A percentile compares a stretch with the other conserved stretches of the same genome.
Evolutionary conservation across 306 rosid species (phyloP).

Genomic region (Quercus aquifolioides): DNA sequence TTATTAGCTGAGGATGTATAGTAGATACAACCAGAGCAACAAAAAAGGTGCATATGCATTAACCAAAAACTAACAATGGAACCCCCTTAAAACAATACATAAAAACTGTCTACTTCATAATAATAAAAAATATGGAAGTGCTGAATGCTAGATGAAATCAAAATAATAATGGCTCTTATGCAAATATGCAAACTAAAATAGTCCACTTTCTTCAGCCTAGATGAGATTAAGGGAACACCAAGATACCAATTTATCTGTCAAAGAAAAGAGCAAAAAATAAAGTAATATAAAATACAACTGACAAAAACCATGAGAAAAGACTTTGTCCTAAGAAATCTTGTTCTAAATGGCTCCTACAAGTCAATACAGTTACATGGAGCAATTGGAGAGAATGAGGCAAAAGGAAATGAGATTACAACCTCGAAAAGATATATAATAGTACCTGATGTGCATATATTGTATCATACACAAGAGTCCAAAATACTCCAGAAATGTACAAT

Average conservation of each 20-base stretch:
- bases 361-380: background rate
- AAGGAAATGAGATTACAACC: background rate
- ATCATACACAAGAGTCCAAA: slow-evolving; percentile 94
- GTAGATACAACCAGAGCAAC: too few species aligned
- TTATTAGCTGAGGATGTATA: too few species aligned
- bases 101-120: background rate
- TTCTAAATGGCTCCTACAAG: background rate
- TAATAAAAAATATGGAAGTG: background rate
- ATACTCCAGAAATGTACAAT: slow-evolving; percentile 77
- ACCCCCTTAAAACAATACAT: background rate
- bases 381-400: background rate
- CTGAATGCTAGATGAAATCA: background rate
- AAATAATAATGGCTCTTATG: background rate
- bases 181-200: background rate
- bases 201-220: too few species aligned
- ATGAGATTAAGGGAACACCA: too few species aligned
- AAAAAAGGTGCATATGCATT: too few species aligned
- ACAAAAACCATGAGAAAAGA: background rate
- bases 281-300: background rate
- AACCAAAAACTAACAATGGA: background rate
- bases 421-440: slow-evolving; percentile 15
- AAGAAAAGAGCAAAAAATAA: background rate
- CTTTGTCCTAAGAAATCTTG: background rate
- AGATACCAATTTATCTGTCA: background rate
- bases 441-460: slow-evolving; percentile 99